phyloP scores from a whole-genome alignment of 1,284 basidiomycete species.

The Puccinia coronata region DNA sequence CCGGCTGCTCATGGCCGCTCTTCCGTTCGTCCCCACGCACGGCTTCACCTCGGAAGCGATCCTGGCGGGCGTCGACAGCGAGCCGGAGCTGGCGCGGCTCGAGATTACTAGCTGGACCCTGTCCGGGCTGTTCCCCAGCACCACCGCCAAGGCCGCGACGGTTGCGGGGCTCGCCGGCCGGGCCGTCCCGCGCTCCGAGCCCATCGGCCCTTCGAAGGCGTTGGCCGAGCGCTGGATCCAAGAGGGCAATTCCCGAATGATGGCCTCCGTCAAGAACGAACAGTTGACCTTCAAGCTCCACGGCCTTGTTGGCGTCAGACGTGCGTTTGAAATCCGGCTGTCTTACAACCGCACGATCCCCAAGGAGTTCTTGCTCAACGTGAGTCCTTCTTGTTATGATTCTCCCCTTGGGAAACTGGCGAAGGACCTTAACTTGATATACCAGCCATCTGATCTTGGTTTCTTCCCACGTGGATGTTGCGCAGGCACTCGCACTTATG shows the following conservation, averaged over 20 bases:
- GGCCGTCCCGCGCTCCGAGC: not conserved
- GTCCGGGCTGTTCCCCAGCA: conserved; percentile 23
- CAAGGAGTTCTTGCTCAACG: conserved; percentile 15
- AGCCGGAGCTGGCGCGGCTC: not conserved
- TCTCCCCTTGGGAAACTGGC: too few species aligned
- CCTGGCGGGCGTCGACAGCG: not conserved
- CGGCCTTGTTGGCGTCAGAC: conserved; percentile 16
- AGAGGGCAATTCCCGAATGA: conserved; percentile 26
- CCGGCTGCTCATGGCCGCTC: conserved; percentile 22
- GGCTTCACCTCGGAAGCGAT: conserved; percentile 24
- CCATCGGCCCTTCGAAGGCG: conserved; percentile 30
- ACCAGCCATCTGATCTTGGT: not conserved
- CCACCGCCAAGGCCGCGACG: not conserved
- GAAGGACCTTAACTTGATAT: too few species aligned
- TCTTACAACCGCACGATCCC: conserved; percentile 29
- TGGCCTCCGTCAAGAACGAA: not conserved
- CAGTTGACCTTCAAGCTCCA: conserved; percentile 6
- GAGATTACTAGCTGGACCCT: conserved; percentile 2
- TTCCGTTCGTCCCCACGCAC: conserved; percentile 13
- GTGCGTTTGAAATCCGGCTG: conserved; percentile 24
- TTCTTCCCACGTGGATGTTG: not conserved
- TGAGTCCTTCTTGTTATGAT: not conserved
- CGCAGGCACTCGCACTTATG: conserved; percentile 3
- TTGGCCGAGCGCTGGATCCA: conserved; percentile 29
- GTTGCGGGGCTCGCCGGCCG: not conserved